Evolutionary conservation across 805 yeast species (phyloP).

Genomic region (Saturnispora gosingensis): DNA sequence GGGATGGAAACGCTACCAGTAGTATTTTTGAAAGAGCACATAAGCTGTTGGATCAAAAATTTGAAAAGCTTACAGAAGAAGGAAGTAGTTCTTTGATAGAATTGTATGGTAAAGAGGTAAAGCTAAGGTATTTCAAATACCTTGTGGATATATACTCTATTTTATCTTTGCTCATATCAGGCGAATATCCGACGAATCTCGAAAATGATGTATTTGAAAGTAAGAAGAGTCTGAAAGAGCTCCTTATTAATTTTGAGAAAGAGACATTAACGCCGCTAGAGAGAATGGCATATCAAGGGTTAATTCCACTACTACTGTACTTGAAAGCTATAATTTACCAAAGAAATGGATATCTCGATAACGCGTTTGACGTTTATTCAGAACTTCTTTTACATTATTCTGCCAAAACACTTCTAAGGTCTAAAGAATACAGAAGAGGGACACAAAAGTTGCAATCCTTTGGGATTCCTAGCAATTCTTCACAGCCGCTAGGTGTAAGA

Average conservation of each 20-base stretch:
- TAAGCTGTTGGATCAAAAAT: constrained; percentile 30
- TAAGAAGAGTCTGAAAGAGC: background rate
- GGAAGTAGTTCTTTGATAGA: background rate
- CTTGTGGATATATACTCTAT: background rate
- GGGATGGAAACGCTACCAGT: constrained; percentile 21
- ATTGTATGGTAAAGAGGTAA: background rate
- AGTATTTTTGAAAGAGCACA: background rate
- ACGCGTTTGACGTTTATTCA: background rate
- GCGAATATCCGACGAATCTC: background rate
- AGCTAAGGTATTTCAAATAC: background rate
- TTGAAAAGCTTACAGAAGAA: background rate
- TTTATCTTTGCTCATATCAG: background rate
- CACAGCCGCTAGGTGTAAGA: constrained; percentile 7
- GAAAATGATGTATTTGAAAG: background rate
- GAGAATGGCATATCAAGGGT: background rate
- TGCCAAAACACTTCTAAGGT: background rate
- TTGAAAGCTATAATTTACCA: background rate
- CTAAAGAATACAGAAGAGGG: background rate
- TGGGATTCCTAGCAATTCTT: background rate
- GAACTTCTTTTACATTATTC: background rate
- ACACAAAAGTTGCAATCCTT: background rate
- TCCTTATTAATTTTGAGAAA: background rate
- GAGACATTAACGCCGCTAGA: background rate
- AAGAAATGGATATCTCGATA: background rate
- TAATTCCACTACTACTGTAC: background rate